Evolutionary conservation across 306 rosid species (phyloP).

Genomic region (Pyrus communis): DNA sequence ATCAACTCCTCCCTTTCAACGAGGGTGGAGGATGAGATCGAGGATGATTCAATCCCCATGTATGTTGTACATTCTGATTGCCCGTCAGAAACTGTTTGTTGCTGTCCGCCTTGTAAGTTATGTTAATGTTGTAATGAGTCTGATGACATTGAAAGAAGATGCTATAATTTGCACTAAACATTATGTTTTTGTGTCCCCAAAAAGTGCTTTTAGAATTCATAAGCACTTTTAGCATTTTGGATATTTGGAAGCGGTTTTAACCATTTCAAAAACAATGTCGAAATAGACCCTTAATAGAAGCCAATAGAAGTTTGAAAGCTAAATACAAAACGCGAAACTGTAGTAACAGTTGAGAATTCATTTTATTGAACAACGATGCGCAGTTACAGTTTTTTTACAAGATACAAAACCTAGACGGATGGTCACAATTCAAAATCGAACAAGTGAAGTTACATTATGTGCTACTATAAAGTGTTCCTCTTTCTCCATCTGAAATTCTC

Average conservation of each 20-base stretch:
- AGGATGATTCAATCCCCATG: background rate
- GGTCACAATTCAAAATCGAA: background rate
- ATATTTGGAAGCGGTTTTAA: no score
- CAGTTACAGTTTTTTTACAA: background rate
- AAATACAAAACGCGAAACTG: background rate
- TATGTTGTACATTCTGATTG: background rate
- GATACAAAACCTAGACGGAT: background rate
- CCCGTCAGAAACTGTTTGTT: background rate
- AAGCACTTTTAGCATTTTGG: no score
- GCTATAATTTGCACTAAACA: background rate
- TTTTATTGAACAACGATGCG: background rate
- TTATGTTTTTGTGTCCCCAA: background rate
- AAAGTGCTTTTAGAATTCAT: no score
- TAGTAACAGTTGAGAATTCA: background rate
- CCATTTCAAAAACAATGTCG: no score
- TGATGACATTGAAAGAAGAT: background rate
- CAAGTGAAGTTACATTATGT: background rate
- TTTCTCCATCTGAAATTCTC: constrained; percentile 4
- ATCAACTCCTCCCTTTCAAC: background rate
- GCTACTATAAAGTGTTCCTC: background rate
- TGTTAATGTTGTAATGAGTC: background rate
- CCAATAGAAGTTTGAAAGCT: background rate
- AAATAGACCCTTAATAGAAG: no score
- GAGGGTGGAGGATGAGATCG: constrained; percentile 1
- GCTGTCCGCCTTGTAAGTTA: background rate